phyloP scores from a whole-genome alignment of 2,329 filamentous ascomycete species.

The Moelleriella libera region DNA sequence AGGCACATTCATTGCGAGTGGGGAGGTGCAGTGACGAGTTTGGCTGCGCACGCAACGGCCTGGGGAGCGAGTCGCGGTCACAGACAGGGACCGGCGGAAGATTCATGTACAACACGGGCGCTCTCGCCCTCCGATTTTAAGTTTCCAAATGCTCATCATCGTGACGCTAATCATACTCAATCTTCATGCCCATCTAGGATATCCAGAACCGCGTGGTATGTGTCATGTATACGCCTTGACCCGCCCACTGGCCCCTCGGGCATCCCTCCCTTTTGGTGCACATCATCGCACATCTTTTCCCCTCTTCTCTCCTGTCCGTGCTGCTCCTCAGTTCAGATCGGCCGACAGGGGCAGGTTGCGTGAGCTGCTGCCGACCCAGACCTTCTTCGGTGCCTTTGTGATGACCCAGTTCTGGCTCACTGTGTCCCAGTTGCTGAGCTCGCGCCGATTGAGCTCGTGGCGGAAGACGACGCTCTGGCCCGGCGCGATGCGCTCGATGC shows the following conservation, averaged over 20 bases:
- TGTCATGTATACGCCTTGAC: neutral
- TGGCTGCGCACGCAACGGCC: neutral
- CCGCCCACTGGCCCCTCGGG: neutral
- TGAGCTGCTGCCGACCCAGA: slow-evolving; percentile 41
- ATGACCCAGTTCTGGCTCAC: slow-evolving; percentile 71
- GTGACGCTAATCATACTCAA: neutral
- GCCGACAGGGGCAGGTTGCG: slow-evolving; percentile 33
- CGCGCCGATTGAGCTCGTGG: slow-evolving; percentile 59
- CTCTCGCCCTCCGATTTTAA: neutral
- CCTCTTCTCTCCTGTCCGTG: too few species aligned
- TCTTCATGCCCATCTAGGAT: neutral
- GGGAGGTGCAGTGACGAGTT: neutral
- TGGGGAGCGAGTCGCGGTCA: too few species aligned
- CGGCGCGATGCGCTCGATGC: slow-evolving; percentile 51
- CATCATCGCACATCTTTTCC: neutral
- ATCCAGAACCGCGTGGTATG: neutral
- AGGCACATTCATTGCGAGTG: too few species aligned
- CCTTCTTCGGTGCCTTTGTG: slow-evolving; percentile 33
- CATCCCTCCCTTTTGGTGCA: neutral
- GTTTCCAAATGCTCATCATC: neutral
- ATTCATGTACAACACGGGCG: neutral
- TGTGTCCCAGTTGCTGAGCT: slow-evolving; percentile 79
- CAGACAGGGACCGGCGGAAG: neutral
- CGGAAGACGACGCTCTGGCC: slow-evolving; percentile 55
- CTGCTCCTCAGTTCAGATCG: neutral